Base-by-base conservation (phyloP, 139 green algal genomes). In the Closterium sp. region DNA sequence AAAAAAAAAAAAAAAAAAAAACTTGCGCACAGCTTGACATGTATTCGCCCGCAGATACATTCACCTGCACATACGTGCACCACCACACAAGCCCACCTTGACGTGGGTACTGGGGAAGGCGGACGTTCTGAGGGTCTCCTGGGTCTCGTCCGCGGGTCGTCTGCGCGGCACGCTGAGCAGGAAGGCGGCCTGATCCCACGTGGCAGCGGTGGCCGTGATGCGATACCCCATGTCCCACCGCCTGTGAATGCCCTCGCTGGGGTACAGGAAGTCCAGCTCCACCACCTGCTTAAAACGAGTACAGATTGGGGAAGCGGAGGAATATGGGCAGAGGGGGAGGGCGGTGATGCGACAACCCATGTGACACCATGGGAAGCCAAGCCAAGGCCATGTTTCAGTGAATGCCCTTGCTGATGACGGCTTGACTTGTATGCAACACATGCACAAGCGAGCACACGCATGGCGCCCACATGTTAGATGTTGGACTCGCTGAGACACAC, bases 231-330 rank as follows among this genome's bases (percentile, higher is more conserved):
- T 95, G 91, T 99, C 98, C 98, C 98, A 99, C 89, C 98, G 96
- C 86, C 97, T 95, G 96, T 99, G 98, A 94, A 99, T 99, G 94
- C 95, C 98, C 96, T 99, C 98, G 28, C 91, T 97, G 34, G 98
- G 97, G 95, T 99, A 99, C 96, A 99, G 97, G 95, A 99, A 99
- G 96, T 99, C 98, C 93, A 99, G 96, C 97, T 99, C 98, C 88
- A 99, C 98, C 94, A 98, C 99, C 93, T 95, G 90, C 88, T 88
- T 88, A 79, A 6, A 79, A 79, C 62, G 62, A 79, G 62, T 27
- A 79, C 17, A 50, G 19, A n/a, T n/a, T 4, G 62, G 84, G 84
- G 27, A 17, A 10, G 24, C 1, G 84, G 84, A 6, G 28, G 73
- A 86, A n/a, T n/a, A n/a, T n/a, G 73, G 24, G 84, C 21, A 34